A percentile compares a stretch with the other conserved stretches of the same genome.
Evolutionary conservation across 2,329 filamentous ascomycete species (phyloP).

Genomic region (Fusarium sp.): DNA sequence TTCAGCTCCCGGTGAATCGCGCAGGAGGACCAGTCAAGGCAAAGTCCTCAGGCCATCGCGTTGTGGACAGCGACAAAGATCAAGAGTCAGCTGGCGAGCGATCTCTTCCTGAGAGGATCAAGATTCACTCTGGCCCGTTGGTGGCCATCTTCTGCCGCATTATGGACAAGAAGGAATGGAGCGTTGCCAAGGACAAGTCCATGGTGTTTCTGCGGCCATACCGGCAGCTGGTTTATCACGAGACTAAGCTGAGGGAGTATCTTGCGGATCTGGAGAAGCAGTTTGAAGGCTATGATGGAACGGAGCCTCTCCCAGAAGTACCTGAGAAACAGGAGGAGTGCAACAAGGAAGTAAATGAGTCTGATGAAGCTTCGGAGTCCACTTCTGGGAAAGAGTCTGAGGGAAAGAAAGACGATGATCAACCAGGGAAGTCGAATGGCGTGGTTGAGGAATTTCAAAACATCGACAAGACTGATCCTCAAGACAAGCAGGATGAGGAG

Average conservation of each 20-base stretch:
- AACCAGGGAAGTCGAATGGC: neutral
- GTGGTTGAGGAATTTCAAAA: neutral
- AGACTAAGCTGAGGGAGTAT: neutral
- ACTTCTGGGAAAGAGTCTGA: neutral
- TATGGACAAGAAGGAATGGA: neutral
- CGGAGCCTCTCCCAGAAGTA: neutral
- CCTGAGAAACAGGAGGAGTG: neutral
- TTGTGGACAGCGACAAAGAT: neutral
- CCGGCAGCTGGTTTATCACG: neutral
- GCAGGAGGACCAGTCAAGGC: neutral
- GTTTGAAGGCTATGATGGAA: neutral
- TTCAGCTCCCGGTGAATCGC: neutral
- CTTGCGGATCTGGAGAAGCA: neutral
- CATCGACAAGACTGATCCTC: neutral
- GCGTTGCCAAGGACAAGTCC: neutral
- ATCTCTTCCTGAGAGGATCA: neutral
- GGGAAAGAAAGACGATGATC: neutral
- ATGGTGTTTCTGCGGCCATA: neutral
- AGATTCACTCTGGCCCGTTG: neutral
- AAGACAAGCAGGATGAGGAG: neutral
- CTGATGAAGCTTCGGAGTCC: neutral
- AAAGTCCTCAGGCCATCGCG: neutral
- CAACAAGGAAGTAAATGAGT: neutral
- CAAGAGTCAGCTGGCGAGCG: neutral
- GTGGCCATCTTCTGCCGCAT: neutral